Evolutionary conservation across 202 grass and related monocot species (phyloP), one percentile per base, ranked within the genome.

Genomic region (Elaeis oleifera): DNA sequence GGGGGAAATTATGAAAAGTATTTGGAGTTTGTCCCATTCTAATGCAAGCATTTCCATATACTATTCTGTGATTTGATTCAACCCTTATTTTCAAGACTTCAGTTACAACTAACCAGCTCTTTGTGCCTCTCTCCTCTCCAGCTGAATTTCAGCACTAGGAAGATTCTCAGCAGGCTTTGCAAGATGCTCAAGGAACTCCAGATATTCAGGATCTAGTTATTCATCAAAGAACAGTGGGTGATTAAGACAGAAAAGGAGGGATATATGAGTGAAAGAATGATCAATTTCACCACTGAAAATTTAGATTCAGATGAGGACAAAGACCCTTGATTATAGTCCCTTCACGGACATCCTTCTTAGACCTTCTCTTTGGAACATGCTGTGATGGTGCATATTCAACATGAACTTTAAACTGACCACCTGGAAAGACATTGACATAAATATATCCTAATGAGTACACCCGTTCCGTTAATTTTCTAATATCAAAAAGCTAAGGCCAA

Each of bases 121-220:
- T 59, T 71, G 56, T 49, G 68, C 68, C 59, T 71, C 68, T 48
- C 59, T 71, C 28, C 68, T 71, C 32, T 71, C 68, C 44, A 71
- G 44, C 32, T 71, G 68, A 71, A 71, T 60, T 44, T 71, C 68
- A 60, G 68, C 68, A 71, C 68, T 71, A 26, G 68, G 68, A 71
- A 71, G 68, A 71, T 71, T 15, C 56, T 71, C 68, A 14, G 36
- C 36, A 27, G 68, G 56, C 44, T 60, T 71, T 19, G 68, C 56
- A 24, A 71, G 19, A 26, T 59, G 32, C 39, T 59, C 68, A 51
- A 71, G 68, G 56, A 71, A 71, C 20, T 71, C 56, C 31, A 59
- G 22, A 71, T 71, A 71, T 27, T 71, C 56, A 50, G 36, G 56
- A 71, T 71, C 68, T 71, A 60, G 20, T 51, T 19, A 71, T 49